phyloP scores from a whole-genome alignment of 768 basidiomycete species.

The Agrocybe chaxingu region DNA sequence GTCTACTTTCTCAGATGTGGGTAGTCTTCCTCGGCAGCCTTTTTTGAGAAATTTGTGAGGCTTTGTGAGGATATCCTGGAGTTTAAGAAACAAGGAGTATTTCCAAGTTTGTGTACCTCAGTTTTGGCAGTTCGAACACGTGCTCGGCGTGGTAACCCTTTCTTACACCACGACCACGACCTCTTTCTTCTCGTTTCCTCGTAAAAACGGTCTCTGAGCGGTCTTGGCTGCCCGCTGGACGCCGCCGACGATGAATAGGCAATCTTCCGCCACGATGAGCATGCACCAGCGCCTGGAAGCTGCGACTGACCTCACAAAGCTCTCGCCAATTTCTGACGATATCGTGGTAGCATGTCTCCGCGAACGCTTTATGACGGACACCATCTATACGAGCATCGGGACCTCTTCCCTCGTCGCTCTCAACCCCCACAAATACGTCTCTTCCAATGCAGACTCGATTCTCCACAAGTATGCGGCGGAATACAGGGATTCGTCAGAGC shows the following conservation, averaged over 20 bases:
- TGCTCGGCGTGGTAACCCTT: constrained; percentile 15
- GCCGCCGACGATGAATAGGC: constrained; percentile 27
- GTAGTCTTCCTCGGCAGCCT: background rate
- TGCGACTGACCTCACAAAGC: constrained; percentile 63
- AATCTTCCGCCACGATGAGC: constrained; percentile 34
- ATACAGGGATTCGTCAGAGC: constrained; percentile 70
- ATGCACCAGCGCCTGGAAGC: constrained; percentile 72
- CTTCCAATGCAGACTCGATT: constrained; percentile 79
- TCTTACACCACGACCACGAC: constrained; percentile 16
- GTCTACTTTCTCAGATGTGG: background rate
- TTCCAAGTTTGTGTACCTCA: constrained; percentile 11
- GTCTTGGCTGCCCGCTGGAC: constrained; percentile 21
- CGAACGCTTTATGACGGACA: constrained; percentile 83
- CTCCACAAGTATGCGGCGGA: constrained; percentile 85
- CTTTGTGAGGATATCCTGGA: background rate
- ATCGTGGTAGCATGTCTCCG: constrained; percentile 81
- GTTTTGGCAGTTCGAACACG: constrained; percentile 7
- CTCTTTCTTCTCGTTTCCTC: constrained; percentile 8
- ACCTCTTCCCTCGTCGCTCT: constrained; percentile 76
- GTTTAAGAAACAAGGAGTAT: constrained; percentile 4
- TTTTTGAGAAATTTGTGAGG: background rate
- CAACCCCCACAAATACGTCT: constrained; percentile 90
- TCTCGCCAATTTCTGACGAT: constrained; percentile 75
- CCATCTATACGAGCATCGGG: constrained; percentile 74
- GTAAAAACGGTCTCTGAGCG: constrained; percentile 13